phyloP scores from a whole-genome alignment of 345 rosid genomes.

The Hevea brasiliensis region DNA sequence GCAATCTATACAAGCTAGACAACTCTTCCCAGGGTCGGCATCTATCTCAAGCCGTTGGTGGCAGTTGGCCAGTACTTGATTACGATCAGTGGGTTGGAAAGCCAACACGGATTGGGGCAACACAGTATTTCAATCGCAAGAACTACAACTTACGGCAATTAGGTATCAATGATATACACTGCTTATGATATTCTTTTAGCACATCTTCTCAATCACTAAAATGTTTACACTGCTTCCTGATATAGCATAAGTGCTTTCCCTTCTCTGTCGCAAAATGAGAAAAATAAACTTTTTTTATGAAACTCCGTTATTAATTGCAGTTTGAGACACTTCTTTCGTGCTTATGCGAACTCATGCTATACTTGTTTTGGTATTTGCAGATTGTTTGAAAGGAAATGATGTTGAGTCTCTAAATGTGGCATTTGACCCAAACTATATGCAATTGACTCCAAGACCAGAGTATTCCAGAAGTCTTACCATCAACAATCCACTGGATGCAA shows the following conservation, averaged over 20 bases:
- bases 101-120: slow-evolving; percentile 27
- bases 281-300: neutral
- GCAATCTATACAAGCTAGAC: slow-evolving; percentile 40
- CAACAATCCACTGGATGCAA: too few species aligned
- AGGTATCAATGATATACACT: slow-evolving; percentile 29
- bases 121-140: slow-evolving; percentile 30
- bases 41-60: slow-evolving; percentile 28
- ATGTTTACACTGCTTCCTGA: neutral
- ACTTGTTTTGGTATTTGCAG: slow-evolving; percentile 26
- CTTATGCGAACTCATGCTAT: neutral
- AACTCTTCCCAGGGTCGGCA: slow-evolving; percentile 31
- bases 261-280: slow-evolving; percentile 5
- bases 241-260: neutral
- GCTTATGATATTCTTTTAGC: neutral
- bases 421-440: too few species aligned
- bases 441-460: too few species aligned
- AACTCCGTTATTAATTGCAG: neutral
- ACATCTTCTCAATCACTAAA: neutral
- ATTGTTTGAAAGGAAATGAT: neutral
- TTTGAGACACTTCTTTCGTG: neutral
- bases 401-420: too few species aligned
- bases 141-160: slow-evolving; percentile 29
- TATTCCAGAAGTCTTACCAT: too few species aligned
- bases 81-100: slow-evolving; percentile 37
- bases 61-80: slow-evolving; percentile 36